Evolutionary conservation across 2,329 filamentous ascomycete genomes (phyloP).

Genomic region (Colletotrichum musicola): DNA sequence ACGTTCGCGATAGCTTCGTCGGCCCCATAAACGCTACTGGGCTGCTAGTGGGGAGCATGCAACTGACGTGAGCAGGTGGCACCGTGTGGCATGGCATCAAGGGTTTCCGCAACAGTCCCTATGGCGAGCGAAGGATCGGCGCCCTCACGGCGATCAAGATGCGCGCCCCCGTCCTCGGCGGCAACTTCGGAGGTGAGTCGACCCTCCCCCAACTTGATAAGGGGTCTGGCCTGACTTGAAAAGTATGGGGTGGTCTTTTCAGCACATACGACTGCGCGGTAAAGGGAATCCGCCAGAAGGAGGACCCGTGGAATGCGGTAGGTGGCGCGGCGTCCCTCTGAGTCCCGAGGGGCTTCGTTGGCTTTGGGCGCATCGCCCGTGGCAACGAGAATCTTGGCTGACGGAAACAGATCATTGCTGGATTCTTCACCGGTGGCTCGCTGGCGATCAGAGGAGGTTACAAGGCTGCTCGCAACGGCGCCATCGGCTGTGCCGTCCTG

Average conservation of each 20-base stretch:
- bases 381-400: neutral
- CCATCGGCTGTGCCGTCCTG: constrained; percentile 94
- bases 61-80: constrained; percentile 60
- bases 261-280: constrained; percentile 90
- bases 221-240: neutral
- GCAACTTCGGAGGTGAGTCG: constrained; percentile 99
- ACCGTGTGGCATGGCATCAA: constrained; percentile 98
- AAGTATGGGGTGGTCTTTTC: neutral
- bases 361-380: too few relatives aligned
- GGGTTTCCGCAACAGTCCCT: constrained; percentile 88
- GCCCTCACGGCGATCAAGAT: constrained; percentile 98
- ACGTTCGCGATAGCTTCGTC: constrained; percentile 60
- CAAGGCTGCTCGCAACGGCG: constrained; percentile 86
- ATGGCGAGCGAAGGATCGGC: constrained; percentile 95
- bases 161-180: constrained; percentile 93
- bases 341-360: too few relatives aligned
- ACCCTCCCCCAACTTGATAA: constrained; percentile 67
- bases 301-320: constrained; percentile 87
- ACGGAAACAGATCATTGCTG: constrained; percentile 83
- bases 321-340: too few relatives aligned
- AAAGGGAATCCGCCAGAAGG: constrained; percentile 94
- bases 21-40: too few relatives aligned
- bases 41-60: too few relatives aligned
- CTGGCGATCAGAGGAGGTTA: neutral
- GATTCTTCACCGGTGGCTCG: constrained; percentile 95